phyloP scores from a whole-genome alignment of 768 basidiomycete genomes.

The Russula griseocarnosa region DNA sequence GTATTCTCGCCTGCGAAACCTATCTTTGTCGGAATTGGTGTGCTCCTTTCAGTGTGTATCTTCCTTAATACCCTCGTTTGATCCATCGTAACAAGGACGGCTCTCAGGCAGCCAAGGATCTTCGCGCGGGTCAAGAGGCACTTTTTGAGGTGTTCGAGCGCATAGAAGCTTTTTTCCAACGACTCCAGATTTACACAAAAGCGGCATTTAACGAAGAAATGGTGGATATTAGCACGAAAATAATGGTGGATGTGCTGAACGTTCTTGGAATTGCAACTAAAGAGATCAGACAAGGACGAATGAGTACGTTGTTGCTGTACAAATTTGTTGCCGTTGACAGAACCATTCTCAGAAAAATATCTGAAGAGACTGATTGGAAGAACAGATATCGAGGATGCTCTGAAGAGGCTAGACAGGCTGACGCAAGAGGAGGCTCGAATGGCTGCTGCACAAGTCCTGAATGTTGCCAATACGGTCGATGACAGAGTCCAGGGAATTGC shows the following conservation, averaged over 20 bases:
- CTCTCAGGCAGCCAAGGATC: background rate
- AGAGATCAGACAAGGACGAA: background rate
- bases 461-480: background rate
- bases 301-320: background rate
- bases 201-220: background rate
- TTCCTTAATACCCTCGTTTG: background rate
- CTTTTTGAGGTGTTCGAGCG: background rate
- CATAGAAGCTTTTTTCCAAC: background rate
- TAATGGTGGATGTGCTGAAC: background rate
- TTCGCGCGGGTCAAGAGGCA: background rate
- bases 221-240: background rate
- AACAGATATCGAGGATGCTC: background rate
- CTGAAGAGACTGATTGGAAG: background rate
- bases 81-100: background rate
- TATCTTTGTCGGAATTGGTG: background rate
- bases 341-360: background rate
- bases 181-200: background rate
- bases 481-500: background rate
- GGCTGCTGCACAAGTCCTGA: background rate
- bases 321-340: background rate
- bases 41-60: background rate
- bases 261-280: conserved; percentile 1
- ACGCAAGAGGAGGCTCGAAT: background rate
- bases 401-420: background rate
- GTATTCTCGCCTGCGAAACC: background rate